Conservation (phyloP, 495 filamentous ascomycete species). For the Xylaria castorea region DNA sequence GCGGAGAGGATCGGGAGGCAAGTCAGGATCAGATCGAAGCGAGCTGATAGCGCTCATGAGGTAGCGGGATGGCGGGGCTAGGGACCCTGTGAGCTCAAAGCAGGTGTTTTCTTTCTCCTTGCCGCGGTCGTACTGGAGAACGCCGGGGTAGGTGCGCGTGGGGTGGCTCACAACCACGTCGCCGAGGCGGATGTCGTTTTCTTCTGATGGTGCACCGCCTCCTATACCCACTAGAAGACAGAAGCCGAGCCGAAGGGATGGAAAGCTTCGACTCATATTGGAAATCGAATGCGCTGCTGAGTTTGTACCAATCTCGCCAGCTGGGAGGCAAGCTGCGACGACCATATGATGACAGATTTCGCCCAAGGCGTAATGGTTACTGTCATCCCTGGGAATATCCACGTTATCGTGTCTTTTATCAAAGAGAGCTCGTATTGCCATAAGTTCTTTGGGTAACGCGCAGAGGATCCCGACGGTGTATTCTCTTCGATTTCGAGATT, state of each 20-base stretch:
- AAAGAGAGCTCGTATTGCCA: constrained; percentile 4
- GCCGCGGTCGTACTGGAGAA: constrained; percentile 46
- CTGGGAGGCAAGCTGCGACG: neutral
- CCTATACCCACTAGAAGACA: constrained; percentile 58
- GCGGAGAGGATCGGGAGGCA: neutral
- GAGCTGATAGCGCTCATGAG: neutral
- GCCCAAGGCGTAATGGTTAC: neutral
- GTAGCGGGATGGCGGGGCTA: neutral
- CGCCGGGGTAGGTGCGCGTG: constrained; percentile 32
- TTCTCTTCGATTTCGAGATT: neutral
- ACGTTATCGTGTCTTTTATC: neutral
- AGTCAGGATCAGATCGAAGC: constrained; percentile 33
- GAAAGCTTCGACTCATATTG: constrained; percentile 3
- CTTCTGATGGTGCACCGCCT: constrained; percentile 45
- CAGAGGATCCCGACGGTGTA: neutral
- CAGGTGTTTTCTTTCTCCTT: neutral
- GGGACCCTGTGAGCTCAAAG: neutral
- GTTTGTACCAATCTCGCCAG: neutral
- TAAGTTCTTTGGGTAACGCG: neutral
- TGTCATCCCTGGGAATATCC: neutral
- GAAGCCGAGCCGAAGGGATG: constrained; percentile 35
- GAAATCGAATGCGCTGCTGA: neutral
- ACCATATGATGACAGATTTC: neutral
- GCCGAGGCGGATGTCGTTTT: constrained; percentile 51
- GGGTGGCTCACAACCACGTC: constrained; percentile 53